Percentiles rank a stretch among this genome's conserved stretches.
Conservation (phyloP, 345 rosid genomes). For the Populus euphratica region DNA sequence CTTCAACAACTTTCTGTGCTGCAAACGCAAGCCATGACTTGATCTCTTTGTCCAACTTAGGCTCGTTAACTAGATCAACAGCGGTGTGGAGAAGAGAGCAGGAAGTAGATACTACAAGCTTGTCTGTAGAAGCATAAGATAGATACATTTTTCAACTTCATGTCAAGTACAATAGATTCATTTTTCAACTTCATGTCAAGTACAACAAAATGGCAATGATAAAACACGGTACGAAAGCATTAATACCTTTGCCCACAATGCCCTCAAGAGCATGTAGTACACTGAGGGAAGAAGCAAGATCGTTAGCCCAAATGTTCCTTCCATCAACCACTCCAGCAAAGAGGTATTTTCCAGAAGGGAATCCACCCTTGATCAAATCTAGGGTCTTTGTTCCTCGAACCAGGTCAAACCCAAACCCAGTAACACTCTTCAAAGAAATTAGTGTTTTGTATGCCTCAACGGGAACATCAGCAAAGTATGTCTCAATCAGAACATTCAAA, state of each 20-base stretch:
- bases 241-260: slow-evolving; percentile 81
- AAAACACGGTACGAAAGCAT: neutral
- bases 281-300: slow-evolving; percentile 72
- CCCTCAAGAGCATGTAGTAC: slow-evolving; percentile 57
- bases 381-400: slow-evolving; percentile 80
- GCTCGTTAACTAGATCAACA: slow-evolving; percentile 81
- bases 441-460: slow-evolving; percentile 79
- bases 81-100: slow-evolving; percentile 98
- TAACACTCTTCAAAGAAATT: slow-evolving; percentile 78
- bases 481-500: slow-evolving; percentile 76
- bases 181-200: neutral
- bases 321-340: slow-evolving; percentile 98
- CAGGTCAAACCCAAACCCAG: slow-evolving; percentile 81
- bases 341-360: slow-evolving; percentile 79
- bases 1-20: slow-evolving; percentile 93
- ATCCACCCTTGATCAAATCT: slow-evolving; percentile 73
- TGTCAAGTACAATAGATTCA: neutral
- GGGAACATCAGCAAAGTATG: slow-evolving; percentile 90
- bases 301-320: slow-evolving; percentile 98
- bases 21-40: slow-evolving; percentile 98
- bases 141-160: neutral
- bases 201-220: neutral
- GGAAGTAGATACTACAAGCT: slow-evolving; percentile 92
- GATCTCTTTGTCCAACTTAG: slow-evolving; percentile 80
- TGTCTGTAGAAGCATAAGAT: slow-evolving; percentile 47